A percentile compares a stretch with the other conserved stretches of the same genome.
Evolutionary conservation across 495 filamentous ascomycete species (phyloP).

Genomic region (Penicillium cosmopolitanum): DNA sequence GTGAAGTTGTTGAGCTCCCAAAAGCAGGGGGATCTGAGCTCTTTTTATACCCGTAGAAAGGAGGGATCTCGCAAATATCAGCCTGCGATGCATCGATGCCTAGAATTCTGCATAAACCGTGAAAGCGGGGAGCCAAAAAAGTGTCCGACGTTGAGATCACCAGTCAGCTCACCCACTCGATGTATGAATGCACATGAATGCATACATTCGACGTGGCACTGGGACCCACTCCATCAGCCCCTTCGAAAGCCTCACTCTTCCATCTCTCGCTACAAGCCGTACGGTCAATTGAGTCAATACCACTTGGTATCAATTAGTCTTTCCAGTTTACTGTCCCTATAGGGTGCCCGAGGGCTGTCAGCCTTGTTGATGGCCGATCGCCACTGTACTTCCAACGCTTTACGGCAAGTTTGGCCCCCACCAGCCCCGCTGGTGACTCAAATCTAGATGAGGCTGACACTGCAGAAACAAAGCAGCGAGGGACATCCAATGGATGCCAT

Average conservation of each 20-base stretch:
- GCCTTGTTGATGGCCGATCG: background rate
- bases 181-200: background rate
- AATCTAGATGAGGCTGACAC: background rate
- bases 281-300: background rate
- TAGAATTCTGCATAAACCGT: background rate
- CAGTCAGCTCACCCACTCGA: background rate
- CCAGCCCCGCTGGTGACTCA: background rate
- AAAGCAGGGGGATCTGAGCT: background rate
- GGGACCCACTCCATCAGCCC: background rate
- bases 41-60: background rate
- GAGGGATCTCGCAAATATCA: background rate
- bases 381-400: background rate
- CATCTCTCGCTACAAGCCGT: background rate
- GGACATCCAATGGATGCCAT: too few relatives aligned
- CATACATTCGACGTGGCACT: background rate
- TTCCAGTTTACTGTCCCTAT: background rate
- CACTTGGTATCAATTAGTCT: background rate
- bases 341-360: background rate
- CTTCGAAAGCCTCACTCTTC: background rate
- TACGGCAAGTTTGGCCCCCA: background rate
- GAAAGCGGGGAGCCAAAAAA: background rate
- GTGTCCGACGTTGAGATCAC: background rate
- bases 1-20: background rate
- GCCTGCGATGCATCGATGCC: background rate
- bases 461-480: too few relatives aligned